These are phyloP conservation scores for Bremia lactucae DNA, from an alignment of 352 stramenopile species.

Conservation along the genomic window DNA sequence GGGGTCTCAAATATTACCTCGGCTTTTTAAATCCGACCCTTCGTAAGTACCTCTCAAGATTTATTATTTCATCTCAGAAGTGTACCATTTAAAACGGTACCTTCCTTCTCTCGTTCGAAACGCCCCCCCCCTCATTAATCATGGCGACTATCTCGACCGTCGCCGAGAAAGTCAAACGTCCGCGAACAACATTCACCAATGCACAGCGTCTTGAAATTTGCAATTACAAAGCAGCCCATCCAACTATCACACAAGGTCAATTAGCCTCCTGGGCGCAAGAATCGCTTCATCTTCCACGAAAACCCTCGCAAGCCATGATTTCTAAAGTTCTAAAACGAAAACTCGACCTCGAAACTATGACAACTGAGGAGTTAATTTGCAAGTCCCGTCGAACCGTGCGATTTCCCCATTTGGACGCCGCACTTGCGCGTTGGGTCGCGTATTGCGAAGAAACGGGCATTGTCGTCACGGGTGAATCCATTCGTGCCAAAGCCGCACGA, in stretches of 20 bases:
- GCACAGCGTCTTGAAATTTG: constrained; percentile 22
- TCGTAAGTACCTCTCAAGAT: too few species aligned
- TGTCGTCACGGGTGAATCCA: constrained; percentile 14
- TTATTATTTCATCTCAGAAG: too few species aligned
- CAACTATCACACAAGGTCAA: constrained; percentile 14
- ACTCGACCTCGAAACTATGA: constrained; percentile 14
- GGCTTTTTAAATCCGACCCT: too few species aligned
- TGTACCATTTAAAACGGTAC: too few species aligned
- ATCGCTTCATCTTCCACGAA: constrained; percentile 11
- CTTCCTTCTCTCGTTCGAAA: constrained; percentile 4
- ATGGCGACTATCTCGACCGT: constrained; percentile 1
- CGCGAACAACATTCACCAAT: constrained; percentile 19
- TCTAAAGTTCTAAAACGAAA: constrained; percentile 26
- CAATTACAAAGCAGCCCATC: constrained; percentile 12
- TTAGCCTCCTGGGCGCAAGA: constrained; percentile 16
- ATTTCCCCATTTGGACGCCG: constrained; percentile 16
- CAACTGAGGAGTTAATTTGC: constrained; percentile 13
- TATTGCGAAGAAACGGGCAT: constrained; percentile 21
- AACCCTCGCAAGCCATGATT: constrained; percentile 25
- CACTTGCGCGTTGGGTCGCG: constrained; percentile 15
- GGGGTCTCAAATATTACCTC: too few species aligned
- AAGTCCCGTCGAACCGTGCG: constrained; percentile 17
- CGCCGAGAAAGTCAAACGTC: neutral
- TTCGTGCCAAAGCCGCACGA: constrained; percentile 11
- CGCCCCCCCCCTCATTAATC: constrained; percentile 5